These are phyloP conservation scores for Phoma sp. DNA, from an alignment of 2,329 filamentous ascomycete genomes.

Conservation along the genomic window DNA sequence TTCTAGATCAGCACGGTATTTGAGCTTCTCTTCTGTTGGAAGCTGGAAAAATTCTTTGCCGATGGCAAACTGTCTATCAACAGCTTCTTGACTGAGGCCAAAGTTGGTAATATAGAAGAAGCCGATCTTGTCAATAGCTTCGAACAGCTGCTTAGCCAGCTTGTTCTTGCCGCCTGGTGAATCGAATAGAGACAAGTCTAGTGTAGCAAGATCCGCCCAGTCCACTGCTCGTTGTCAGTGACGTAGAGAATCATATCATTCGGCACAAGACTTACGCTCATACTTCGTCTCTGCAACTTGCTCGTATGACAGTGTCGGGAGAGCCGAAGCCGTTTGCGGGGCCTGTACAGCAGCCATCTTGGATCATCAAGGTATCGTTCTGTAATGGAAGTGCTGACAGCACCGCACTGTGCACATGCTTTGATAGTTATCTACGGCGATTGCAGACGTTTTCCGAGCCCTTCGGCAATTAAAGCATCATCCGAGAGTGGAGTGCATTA, in stretches of 20 bases:
- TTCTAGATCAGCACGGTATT: constrained; percentile 19
- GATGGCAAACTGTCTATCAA: constrained; percentile 26
- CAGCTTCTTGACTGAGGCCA: constrained; percentile 20
- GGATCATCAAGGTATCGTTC: neutral
- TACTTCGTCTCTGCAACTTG: constrained; percentile 5
- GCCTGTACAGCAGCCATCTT: constrained; percentile 4
- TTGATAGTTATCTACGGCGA: neutral
- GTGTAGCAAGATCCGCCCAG: constrained; percentile 25
- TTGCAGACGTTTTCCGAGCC: neutral
- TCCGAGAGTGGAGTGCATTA: constrained; percentile 1
- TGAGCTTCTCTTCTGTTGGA: constrained; percentile 20
- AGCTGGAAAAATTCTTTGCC: constrained; percentile 22
- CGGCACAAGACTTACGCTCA: neutral
- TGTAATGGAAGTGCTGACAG: no score
- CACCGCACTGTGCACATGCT: neutral
- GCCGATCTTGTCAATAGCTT: constrained; percentile 51
- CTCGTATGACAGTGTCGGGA: neutral
- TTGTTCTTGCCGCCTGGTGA: constrained; percentile 60
- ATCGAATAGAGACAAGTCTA: constrained; percentile 52
- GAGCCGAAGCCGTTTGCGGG: neutral
- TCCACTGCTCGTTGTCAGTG: constrained; percentile 3
- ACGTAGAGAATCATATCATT: neutral
- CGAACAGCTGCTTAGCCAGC: constrained; percentile 60
- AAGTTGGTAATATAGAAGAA: constrained; percentile 29
- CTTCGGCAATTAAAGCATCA: neutral